Percentiles rank a stretch among this genome's conserved stretches.
These are phyloP conservation scores for Sporothrix schenckii DNA, from an alignment of 2,329 filamentous ascomycete genomes.

Conservation along the genomic window DNA sequence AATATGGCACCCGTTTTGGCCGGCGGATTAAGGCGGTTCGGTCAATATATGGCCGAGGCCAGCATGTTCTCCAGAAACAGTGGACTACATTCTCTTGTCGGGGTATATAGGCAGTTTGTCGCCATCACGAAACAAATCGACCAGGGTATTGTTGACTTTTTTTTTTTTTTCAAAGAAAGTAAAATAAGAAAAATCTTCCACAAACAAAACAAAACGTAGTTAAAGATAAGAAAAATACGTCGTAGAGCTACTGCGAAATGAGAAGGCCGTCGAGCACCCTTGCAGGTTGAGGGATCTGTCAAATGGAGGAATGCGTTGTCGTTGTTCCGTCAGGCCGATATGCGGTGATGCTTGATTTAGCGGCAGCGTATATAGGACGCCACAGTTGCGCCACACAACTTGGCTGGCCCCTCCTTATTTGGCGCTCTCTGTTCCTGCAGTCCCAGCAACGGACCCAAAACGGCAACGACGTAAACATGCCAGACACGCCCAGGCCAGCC, in stretches of 20 bases:
- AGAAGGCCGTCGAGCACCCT: too few relatives aligned
- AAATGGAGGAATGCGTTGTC: conserved; percentile 10
- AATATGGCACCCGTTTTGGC: background rate
- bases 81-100: too few relatives aligned
- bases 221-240: background rate
- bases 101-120: background rate
- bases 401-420: conserved; percentile 2
- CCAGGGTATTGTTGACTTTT: background rate
- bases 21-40: conserved; percentile 25
- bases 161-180: background rate
- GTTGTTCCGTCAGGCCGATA: background rate
- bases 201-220: too few relatives aligned
- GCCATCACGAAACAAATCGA: background rate
- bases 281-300: background rate
- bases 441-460: conserved; percentile 36
- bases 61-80: too few relatives aligned
- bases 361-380: background rate
- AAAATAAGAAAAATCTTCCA: background rate
- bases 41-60: conserved; percentile 16
- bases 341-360: conserved; percentile 11
- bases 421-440: conserved; percentile 6
- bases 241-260: background rate
- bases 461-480: conserved; percentile 36
- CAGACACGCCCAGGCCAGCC: conserved; percentile 19
- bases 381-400: conserved; percentile 26